These are phyloP conservation scores for Magnaporthiopsis rhizophila DNA, from an alignment of 2,329 filamentous ascomycete genomes.

Conservation along the genomic window DNA sequence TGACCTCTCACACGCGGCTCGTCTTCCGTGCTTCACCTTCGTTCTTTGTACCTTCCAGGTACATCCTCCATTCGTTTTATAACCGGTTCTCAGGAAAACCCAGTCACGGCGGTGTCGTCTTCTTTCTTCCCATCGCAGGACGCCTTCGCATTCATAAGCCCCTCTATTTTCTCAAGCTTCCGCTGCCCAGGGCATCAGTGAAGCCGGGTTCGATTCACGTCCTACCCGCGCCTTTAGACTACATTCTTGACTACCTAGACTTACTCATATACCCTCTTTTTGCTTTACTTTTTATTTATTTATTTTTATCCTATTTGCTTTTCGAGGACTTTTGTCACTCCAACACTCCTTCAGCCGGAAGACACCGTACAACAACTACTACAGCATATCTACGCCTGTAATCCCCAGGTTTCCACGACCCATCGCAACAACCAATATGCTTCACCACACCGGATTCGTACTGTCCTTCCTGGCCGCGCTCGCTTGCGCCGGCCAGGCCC, in stretches of 20 bases:
- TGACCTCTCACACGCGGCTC: background rate
- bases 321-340: background rate
- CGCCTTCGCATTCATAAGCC: background rate
- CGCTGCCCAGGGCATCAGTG: background rate
- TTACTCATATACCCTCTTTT: background rate
- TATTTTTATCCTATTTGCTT: background rate
- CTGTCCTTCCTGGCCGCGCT: slow-evolving; percentile 16
- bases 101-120: background rate
- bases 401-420: background rate
- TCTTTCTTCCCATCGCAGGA: background rate
- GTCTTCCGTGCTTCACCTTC: background rate
- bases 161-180: background rate
- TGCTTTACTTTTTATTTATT: background rate
- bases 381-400: background rate
- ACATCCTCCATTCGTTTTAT: background rate
- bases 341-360: background rate
- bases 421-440: background rate
- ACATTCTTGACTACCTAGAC: background rate
- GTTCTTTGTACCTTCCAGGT: background rate
- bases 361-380: background rate
- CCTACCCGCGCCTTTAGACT: background rate
- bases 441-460: background rate
- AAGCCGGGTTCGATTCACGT: background rate
- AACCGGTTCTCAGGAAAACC: background rate
- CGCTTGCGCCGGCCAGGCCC: slow-evolving; percentile 23